phyloP scores from a whole-genome alignment of 257 asterid species.

The Solanum habrochaites region DNA sequence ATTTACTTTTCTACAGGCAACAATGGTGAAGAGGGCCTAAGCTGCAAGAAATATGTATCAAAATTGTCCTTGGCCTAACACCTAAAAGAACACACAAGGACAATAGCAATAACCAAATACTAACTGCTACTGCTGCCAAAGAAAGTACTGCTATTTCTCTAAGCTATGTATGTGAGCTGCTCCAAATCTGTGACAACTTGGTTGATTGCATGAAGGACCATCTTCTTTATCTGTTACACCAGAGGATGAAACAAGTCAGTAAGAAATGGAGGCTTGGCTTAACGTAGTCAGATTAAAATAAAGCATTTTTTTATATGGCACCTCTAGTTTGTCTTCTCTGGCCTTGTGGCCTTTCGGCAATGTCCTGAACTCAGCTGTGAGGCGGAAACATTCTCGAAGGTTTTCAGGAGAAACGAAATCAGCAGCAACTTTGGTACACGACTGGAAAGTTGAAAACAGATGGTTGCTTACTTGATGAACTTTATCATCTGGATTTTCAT shows the following conservation, averaged over 20 bases:
- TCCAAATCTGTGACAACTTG: constrained; percentile 56
- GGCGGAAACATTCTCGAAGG: constrained; percentile 57
- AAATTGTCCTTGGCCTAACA: not conserved
- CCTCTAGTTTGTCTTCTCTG: constrained; percentile 95
- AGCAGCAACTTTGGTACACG: constrained; percentile 87
- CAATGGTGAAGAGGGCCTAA: not conserved
- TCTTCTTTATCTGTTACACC: constrained; percentile 66
- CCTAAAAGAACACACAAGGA: not conserved
- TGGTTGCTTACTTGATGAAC: not conserved
- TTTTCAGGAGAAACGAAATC: constrained; percentile 98
- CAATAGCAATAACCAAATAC: not conserved
- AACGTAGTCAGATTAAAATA: not conserved
- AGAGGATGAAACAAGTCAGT: not conserved
- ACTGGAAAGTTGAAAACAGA: constrained; percentile 28
- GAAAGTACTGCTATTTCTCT: not conserved
- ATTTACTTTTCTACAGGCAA: not conserved
- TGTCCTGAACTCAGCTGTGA: constrained; percentile 73
- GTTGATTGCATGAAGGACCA: constrained; percentile 64
- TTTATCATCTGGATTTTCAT: not conserved
- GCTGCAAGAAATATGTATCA: not conserved
- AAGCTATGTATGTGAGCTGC: constrained; percentile 14
- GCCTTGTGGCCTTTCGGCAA: constrained; percentile 83
- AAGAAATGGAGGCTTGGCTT: not conserved
- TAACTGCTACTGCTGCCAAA: not conserved
- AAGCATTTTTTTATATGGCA: constrained; percentile 4